These are phyloP conservation scores for Castanopsis chinensis DNA, from an alignment of 306 rosid genomes.

Conservation along the genomic window DNA sequence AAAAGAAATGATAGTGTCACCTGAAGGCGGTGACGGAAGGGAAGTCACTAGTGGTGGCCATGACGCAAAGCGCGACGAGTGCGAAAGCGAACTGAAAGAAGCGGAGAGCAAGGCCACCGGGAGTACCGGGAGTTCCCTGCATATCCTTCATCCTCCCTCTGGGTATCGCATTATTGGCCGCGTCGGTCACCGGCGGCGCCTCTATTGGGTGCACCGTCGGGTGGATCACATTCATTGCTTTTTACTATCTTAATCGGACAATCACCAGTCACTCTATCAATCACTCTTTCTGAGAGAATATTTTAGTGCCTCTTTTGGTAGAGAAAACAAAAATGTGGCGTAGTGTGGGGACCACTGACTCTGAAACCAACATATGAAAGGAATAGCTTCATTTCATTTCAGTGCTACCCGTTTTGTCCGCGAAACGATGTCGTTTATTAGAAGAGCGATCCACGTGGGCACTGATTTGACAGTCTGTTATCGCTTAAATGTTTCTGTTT, in stretches of 20 bases:
- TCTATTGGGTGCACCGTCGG: slow-evolving; percentile 50
- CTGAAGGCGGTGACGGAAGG: slow-evolving; percentile 54
- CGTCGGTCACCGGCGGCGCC: slow-evolving; percentile 27
- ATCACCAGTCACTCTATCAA: no score
- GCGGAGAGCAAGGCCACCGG: slow-evolving; percentile 42
- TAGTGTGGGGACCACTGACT: no score
- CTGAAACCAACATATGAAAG: no score
- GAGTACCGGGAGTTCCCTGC: slow-evolving; percentile 52
- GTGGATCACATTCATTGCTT: slow-evolving; percentile 30
- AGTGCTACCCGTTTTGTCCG: no score
- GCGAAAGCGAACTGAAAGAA: slow-evolving; percentile 45
- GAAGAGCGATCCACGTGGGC: no score
- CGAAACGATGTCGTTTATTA: no score
- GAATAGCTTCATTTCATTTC: no score
- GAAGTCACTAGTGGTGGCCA: slow-evolving; percentile 48
- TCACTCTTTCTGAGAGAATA: not conserved
- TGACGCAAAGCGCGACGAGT: slow-evolving; percentile 34
- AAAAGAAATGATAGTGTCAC: slow-evolving; percentile 9
- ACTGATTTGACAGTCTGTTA: no score
- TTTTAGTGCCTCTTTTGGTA: not conserved
- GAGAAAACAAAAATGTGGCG: not conserved
- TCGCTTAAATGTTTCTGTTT: no score
- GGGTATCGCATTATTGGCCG: slow-evolving; percentile 29
- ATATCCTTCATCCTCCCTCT: slow-evolving; percentile 32
- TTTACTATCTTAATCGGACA: no score